Base-by-base conservation (phyloP, 23 red algal species). In the Agarophyton chilense region DNA sequence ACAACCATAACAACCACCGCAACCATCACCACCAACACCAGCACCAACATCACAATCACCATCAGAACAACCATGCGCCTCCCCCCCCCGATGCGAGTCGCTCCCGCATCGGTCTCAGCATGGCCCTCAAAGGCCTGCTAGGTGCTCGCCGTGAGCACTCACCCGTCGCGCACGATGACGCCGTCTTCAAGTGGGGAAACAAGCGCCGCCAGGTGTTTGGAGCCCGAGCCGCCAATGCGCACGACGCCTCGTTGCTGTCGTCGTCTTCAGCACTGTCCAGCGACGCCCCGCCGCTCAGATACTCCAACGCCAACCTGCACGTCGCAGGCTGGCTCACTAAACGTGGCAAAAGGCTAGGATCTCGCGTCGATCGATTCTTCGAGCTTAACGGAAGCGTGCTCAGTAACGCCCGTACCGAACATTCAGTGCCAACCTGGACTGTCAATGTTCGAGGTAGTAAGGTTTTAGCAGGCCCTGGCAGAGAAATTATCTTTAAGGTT, bases 361-460 rank as follows among this genome's bases (percentile, higher is more conserved):
- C 68, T 1, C 66, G 84, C 17, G 70, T 89, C n/a, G 84, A 89
- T 18, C 84, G 84, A 47, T 89, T 76, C 50, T 78, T 89, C 45
- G 70, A 89, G 73, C 51, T 89, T 10, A 89, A 78, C 49, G 84
- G 84, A 6, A 89, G 84, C 68, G 68, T 78, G 34, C 47, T 89
- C 18, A 89, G 68, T 39, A 89, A 89, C 53, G 67, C 84, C 6
- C 84, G 84, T 13, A 44, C 43, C 70, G 53, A 89, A 39, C 50
- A 24, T 19, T 76, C 68, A 2, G 36, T 2, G 26, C 68, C 84
- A 2, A 89, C 84, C 10, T 89, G 84, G 84, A 57, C 53, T 5
- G 84, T 89, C 50, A 89, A 89, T 45, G 84, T 89, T 6, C 66
- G 84, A n/a, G 84, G 84, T 17, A 77, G 84, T 38, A 89, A 89